Conservation (phyloP, 1,284 basidiomycete species). For the Ustilago curta region DNA sequence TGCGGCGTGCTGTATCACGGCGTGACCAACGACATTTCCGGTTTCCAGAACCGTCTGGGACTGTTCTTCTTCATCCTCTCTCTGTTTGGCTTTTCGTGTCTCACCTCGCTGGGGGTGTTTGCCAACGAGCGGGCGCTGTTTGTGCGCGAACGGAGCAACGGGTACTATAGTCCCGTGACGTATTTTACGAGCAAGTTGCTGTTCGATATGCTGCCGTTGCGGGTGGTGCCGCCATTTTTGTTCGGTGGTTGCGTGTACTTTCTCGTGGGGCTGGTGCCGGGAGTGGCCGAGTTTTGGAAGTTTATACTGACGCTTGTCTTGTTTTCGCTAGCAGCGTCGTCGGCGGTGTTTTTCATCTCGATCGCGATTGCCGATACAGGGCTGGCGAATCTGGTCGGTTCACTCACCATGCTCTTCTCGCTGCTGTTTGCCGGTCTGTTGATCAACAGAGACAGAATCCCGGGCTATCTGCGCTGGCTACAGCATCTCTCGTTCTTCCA, state of each 20-base stretch:
- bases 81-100: constrained; percentile 93
- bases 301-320: constrained; percentile 85
- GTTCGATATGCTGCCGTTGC: constrained; percentile 93
- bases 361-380: constrained; percentile 86
- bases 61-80: constrained; percentile 96
- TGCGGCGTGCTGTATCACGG: constrained; percentile 85
- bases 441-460: constrained; percentile 90
- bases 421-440: constrained; percentile 93
- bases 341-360: constrained; percentile 87
- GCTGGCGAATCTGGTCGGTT: constrained; percentile 91
- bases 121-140: constrained; percentile 93
- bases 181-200: constrained; percentile 95
- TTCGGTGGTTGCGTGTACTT: constrained; percentile 94
- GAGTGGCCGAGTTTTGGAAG: constrained; percentile 92
- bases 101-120: constrained; percentile 91
- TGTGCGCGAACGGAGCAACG: constrained; percentile 96
- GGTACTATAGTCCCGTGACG: constrained; percentile 93
- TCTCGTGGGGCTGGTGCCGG: constrained; percentile 91
- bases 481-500: constrained; percentile 96
- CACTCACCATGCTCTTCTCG: constrained; percentile 91
- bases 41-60: constrained; percentile 75
- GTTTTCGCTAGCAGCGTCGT: constrained; percentile 93
- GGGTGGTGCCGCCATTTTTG: constrained; percentile 91
- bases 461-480: constrained; percentile 81
- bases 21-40: constrained; percentile 74